These are phyloP conservation scores for Aspergillus versicolor DNA, from an alignment of 2,329 filamentous ascomycete genomes.

Conservation along the genomic window DNA sequence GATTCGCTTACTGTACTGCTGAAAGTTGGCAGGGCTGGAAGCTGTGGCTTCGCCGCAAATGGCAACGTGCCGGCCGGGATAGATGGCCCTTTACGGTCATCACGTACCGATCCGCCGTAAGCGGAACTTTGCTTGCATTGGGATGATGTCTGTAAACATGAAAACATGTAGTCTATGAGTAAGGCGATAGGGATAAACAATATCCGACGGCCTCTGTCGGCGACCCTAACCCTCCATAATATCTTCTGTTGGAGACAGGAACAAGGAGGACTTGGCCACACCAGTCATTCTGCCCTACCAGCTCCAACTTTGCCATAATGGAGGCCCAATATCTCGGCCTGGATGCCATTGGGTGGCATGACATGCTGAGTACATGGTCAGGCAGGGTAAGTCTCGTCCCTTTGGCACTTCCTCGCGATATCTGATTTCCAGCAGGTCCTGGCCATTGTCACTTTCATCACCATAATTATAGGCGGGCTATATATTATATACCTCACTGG, in stretches of 20 bases:
- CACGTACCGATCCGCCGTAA: background rate
- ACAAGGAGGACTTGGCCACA: background rate
- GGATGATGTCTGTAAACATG: background rate
- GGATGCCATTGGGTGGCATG: background rate
- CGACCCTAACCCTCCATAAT: background rate
- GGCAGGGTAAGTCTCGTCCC: background rate
- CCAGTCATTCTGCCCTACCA: background rate
- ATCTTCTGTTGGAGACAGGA: background rate
- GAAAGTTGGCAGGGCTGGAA: background rate
- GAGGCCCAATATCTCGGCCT: background rate
- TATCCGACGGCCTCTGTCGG: background rate
- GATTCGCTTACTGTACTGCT: too few species aligned
- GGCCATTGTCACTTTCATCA: background rate
- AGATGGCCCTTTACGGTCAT: background rate
- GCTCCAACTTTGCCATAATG: background rate
- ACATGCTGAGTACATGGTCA: background rate
- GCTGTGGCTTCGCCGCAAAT: background rate
- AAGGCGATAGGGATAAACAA: background rate
- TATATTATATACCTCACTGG: conserved; percentile 11
- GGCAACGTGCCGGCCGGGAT: too few species aligned
- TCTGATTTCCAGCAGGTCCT: background rate
- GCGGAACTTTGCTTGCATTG: background rate
- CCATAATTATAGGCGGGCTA: conserved; percentile 10
- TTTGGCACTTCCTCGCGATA: background rate
- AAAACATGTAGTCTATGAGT: background rate